A percentile compares a stretch with the other conserved stretches of the same genome.
phyloP scores from a whole-genome alignment of 2,329 filamentous ascomycete species.

The Neofusicoccum parvum region DNA sequence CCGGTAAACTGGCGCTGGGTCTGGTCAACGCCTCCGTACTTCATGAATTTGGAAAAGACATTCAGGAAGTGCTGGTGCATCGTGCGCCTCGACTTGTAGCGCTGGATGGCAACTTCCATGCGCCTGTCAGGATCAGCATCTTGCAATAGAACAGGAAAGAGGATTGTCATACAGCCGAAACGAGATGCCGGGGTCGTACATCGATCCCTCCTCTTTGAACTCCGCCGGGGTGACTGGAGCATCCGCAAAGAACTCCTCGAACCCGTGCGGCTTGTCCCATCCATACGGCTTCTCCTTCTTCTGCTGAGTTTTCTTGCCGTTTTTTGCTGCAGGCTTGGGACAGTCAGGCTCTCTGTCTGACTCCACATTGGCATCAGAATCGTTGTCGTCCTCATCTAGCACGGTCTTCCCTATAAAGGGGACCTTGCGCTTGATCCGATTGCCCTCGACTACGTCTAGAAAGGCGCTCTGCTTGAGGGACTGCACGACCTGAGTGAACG shows the following conservation, averaged over 20 bases:
- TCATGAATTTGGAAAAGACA: constrained; percentile 78
- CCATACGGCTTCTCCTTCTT: constrained; percentile 2
- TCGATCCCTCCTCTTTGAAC: constrained; percentile 63
- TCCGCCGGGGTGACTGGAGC: constrained; percentile 74
- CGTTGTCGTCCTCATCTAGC: constrained; percentile 27
- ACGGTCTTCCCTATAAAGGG: constrained; percentile 39
- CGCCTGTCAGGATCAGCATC: constrained; percentile 46
- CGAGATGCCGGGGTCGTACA: constrained; percentile 62
- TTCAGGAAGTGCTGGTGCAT: constrained; percentile 63
- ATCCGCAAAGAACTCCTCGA: constrained; percentile 76
- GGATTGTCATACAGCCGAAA: constrained; percentile 47
- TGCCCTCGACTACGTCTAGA: constrained; percentile 45
- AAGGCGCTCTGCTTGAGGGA: constrained; percentile 46
- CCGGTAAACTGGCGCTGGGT: constrained; percentile 64
- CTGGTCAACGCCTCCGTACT: constrained; percentile 77
- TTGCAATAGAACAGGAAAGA: neutral
- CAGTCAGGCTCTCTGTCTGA: neutral
- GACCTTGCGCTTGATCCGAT: constrained; percentile 47
- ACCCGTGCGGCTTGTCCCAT: constrained; percentile 45
- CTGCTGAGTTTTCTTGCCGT: too few relatives aligned
- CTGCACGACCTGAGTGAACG: constrained; percentile 39
- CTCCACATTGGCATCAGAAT: constrained; percentile 23
- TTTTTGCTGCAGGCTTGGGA: constrained; percentile 9
- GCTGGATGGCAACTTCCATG: constrained; percentile 81
- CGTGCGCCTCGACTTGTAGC: constrained; percentile 76